Conservation (phyloP, 371 early-diverging fungal genomes). For the Amoeboaphelidium protococcarum region DNA sequence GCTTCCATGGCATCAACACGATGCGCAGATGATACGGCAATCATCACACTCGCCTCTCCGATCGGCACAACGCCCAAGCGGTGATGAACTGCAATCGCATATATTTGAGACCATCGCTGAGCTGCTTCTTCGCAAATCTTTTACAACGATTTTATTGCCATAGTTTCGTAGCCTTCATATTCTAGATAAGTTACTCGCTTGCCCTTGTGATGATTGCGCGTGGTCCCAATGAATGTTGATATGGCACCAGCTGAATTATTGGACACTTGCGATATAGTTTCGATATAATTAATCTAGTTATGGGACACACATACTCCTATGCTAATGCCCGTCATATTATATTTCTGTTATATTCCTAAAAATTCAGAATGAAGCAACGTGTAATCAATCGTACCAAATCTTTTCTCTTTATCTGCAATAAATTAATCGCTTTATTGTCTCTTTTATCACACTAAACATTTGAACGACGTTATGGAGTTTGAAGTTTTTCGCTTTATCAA, state of each 20-base stretch:
- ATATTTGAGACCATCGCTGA: slow-evolving; percentile 24
- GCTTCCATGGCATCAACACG: slow-evolving; percentile 43
- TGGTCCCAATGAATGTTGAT: slow-evolving; percentile 54
- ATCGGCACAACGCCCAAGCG: slow-evolving; percentile 45
- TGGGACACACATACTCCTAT: too few species aligned
- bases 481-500: too few species aligned
- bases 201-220: slow-evolving; percentile 54
- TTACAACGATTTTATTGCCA: slow-evolving; percentile 39
- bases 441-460: too few species aligned
- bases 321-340: too few species aligned
- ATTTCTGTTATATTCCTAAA: too few species aligned
- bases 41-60: slow-evolving; percentile 45
- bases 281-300: too few species aligned
- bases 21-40: slow-evolving; percentile 49
- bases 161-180: slow-evolving; percentile 52
- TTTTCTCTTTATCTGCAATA: too few species aligned
- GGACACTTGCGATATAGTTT: too few species aligned
- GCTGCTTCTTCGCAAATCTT: slow-evolving; percentile 29
- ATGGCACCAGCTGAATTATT: slow-evolving; percentile 50
- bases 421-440: too few species aligned
- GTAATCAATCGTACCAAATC: too few species aligned
- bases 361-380: too few species aligned
- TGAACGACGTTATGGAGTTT: too few species aligned
- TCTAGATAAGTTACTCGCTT: slow-evolving; percentile 42
- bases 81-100: slow-evolving; percentile 39